phyloP scores from a whole-genome alignment of 2,329 filamentous ascomycete genomes.

The Neopestalotiopsis clavispora region DNA sequence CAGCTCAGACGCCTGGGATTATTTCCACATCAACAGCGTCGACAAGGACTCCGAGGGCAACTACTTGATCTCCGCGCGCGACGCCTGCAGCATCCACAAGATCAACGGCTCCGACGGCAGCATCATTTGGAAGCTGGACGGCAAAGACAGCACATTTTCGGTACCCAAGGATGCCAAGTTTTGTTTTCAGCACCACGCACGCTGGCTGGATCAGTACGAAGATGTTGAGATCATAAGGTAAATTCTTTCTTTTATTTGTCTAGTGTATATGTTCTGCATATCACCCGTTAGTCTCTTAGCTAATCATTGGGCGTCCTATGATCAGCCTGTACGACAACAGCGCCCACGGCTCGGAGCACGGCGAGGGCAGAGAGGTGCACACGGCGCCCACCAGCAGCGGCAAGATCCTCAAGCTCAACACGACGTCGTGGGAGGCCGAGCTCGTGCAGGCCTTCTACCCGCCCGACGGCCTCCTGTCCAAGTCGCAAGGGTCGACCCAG shows the following conservation, averaged over 20 bases:
- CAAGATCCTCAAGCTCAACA: constrained; percentile 52
- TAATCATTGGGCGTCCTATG: too few species aligned
- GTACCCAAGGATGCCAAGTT: constrained; percentile 43
- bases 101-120: constrained; percentile 52
- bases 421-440: constrained; percentile 48
- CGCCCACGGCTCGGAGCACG: constrained; percentile 50
- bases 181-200: constrained; percentile 58
- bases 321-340: constrained; percentile 59
- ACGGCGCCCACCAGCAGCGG: constrained; percentile 45
- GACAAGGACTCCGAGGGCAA: constrained; percentile 55
- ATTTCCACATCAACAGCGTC: constrained; percentile 62
- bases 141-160: constrained; percentile 48
- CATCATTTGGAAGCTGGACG: constrained; percentile 59
- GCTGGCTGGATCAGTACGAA: constrained; percentile 44
- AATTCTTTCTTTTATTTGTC: too few species aligned
- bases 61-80: constrained; percentile 59
- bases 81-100: constrained; percentile 50
- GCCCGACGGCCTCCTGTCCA: constrained; percentile 52
- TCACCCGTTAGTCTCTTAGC: too few species aligned
- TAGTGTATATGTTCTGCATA: too few species aligned
- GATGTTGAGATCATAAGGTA: constrained; percentile 45
- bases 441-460: constrained; percentile 52
- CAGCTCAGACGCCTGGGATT: constrained; percentile 51
- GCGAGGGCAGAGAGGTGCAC: constrained; percentile 32
- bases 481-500: constrained; percentile 46